Evolutionary conservation across 371 early-diverging fungal species (phyloP), one percentile per base, ranked within the genome.

Genomic region (Caulochytrium protostelioides): DNA sequence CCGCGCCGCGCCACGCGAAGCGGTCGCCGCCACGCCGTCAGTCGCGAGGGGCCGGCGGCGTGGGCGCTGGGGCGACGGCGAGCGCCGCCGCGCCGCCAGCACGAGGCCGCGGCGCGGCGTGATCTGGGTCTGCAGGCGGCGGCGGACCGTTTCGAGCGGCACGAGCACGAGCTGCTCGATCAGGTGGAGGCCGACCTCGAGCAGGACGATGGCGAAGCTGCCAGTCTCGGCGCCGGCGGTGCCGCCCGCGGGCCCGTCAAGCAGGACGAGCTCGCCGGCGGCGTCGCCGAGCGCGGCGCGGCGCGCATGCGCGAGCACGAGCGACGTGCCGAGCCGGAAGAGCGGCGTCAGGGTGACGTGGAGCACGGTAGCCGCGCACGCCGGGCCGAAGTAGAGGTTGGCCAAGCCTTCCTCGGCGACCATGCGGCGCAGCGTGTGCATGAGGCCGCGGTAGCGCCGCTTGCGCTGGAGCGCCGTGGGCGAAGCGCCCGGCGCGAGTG

Each of bases 111-210:
- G n/a, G n/a, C n/a, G n/a, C n/a, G n/a, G n/a, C n/a, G n/a, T n/a
- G n/a, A 60, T 35, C 50, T 89, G 89, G 26, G 74, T 70, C 32
- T 80, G 78, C 28, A 94, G 50, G 6, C 95, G 58, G 28, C 73
- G 67, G 6, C 84, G 66, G 30, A 82, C 66, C 4, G 86, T 90
- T 33, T 90, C 86, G 7, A 94, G 36, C 1, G 95, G 95, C 31
- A 86, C 35, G 36, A 71, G 65, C 7, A 90, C 56, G 21, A 71
- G 33, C 13, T 83, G 52, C 7, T 83, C 74, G 4, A 79, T 14
- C 0, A 73, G 63, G 15, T 47, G 48, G 10, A 78, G 40, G 0
- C 54, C 56, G 1, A 85, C 45, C 43, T 79, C 76, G 1, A 65
- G 64, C 23, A 72, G 42, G 4, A 70, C 58, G 32, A 70, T n/a